A percentile compares a stretch with the other conserved stretches of the same genome.
Evolutionary conservation across 2,329 filamentous ascomycete species (phyloP).

Genomic region (Ophiosphaerella korrae): DNA sequence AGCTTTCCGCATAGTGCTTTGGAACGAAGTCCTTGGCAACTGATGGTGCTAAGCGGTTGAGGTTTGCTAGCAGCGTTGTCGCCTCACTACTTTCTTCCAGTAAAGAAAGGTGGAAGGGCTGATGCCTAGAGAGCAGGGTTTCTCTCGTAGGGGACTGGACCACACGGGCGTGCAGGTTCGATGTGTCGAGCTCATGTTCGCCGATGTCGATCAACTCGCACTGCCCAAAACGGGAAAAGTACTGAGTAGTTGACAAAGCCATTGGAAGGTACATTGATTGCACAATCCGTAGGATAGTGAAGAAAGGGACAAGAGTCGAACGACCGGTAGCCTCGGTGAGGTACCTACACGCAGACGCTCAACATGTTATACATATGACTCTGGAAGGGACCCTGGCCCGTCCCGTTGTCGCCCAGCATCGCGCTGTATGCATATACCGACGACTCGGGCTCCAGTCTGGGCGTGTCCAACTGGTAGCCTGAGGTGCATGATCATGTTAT

Average conservation of each 20-base stretch:
- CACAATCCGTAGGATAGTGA: not conserved
- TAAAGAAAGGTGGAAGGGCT: slow-evolving; percentile 4
- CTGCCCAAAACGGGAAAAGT: slow-evolving; percentile 27
- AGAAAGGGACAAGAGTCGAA: not conserved
- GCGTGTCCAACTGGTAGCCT: slow-evolving; percentile 4
- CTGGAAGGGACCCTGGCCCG: slow-evolving; percentile 15
- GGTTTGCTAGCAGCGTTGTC: slow-evolving; percentile 29
- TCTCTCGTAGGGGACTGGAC: slow-evolving; percentile 25
- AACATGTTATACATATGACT: slow-evolving; percentile 13
- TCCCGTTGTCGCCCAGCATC: slow-evolving; percentile 16
- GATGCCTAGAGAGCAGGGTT: slow-evolving; percentile 21
- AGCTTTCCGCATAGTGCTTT: slow-evolving; percentile 23
- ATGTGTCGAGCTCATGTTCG: slow-evolving; percentile 37
- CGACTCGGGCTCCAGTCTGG: slow-evolving; percentile 13
- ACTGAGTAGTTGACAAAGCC: slow-evolving; percentile 18
- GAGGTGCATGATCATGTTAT: slow-evolving; percentile 20
- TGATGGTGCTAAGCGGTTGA: slow-evolving; percentile 33
- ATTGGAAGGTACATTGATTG: slow-evolving; percentile 21
- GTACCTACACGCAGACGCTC: not conserved
- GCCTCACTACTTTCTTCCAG: slow-evolving; percentile 22
- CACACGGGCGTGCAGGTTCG: slow-evolving; percentile 30
- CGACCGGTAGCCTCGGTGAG: not conserved
- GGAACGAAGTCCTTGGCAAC: slow-evolving; percentile 39
- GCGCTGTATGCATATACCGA: slow-evolving; percentile 20
- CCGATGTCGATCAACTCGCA: slow-evolving; percentile 39